A percentile compares a stretch with the other conserved stretches of the same genome.
Evolutionary conservation across 805 yeast species (phyloP).

Genomic region (Geotrichum ghanense): DNA sequence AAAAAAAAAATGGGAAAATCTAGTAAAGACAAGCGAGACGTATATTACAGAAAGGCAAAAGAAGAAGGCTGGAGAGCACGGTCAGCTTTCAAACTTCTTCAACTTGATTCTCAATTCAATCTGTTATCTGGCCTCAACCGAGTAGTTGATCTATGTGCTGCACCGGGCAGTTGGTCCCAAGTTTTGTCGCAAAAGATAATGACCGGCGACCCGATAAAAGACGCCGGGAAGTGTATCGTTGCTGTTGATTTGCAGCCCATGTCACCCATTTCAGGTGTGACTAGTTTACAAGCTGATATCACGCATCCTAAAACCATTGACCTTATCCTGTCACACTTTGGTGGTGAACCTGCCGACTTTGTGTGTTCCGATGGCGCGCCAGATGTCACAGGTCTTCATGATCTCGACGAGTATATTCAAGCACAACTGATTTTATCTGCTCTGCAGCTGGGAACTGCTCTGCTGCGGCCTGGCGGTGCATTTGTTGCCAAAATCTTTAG

Average conservation of each 20-base stretch:
- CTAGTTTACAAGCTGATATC: slow-evolving; percentile 88
- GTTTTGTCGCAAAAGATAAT: slow-evolving; percentile 58
- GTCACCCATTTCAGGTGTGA: slow-evolving; percentile 91
- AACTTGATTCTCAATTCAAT: slow-evolving; percentile 81
- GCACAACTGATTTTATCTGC: slow-evolving; percentile 91
- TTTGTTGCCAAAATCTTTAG: slow-evolving; percentile 95
- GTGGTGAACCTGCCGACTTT: slow-evolving; percentile 88
- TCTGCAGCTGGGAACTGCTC: slow-evolving; percentile 78
- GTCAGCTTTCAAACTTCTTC: slow-evolving; percentile 88
- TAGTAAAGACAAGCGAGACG: slow-evolving; percentile 88
- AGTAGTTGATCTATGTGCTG: slow-evolving; percentile 96
- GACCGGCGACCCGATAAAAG: slow-evolving; percentile 36
- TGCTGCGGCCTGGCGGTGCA: slow-evolving; percentile 78
- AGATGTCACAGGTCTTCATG: slow-evolving; percentile 95
- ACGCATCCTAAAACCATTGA: slow-evolving; percentile 87
- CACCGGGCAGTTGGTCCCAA: slow-evolving; percentile 98
- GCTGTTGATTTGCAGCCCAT: slow-evolving; percentile 96
- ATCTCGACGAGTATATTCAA: slow-evolving; percentile 91
- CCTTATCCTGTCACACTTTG: slow-evolving; percentile 67
- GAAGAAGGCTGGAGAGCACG: slow-evolving; percentile 98
- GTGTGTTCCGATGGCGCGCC: slow-evolving; percentile 98
- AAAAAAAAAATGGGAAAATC: slow-evolving; percentile 96
- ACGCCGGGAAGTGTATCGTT: slow-evolving; percentile 36
- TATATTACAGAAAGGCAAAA: slow-evolving; percentile 86
- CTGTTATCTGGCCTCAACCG: slow-evolving; percentile 59